Base-by-base conservation (phyloP, 257 asterid genomes). In the Hygrophila difformis region DNA sequence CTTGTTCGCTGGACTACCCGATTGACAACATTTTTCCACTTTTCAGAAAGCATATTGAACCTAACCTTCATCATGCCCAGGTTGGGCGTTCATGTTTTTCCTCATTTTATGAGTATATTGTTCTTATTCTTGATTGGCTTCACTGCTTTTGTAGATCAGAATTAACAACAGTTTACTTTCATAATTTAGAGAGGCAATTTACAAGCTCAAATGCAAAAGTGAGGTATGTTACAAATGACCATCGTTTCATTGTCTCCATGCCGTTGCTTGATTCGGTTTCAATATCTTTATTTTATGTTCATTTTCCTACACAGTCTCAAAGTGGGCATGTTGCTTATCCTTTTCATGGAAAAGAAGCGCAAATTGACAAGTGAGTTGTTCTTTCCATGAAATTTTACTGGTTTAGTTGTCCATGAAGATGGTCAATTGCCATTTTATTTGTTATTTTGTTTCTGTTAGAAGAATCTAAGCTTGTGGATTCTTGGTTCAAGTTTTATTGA, bases 21-120 rank as follows among this genome's bases (percentile, higher is more conserved):
- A 91, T 91, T 55, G 99, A 91, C 83, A 91, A 96, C 77, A 91
- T 91, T 67, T 91, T 91, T 70, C 99, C 99, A 26, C 85, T 86
- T 65, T 91, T 91, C 61, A 76, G 96, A 62, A 91, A 78, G 72
- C 89, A 86, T 61, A 91, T 91, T 44, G 99, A 91, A 72, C 96
- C 99, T 1, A 96, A 91, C 57, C 96, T 91, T 70, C 99, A 86
- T 72, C 99, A 91, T 59, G 99, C 99, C 11, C 99, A 91, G 88
- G 98, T 86, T 60, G 42, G 40, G 56, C 45, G 37, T 60, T 55
- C 46, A 36, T 21, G 53, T 38, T 50, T 51, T 34, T 51, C 53
- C 13, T 53, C 35, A 33, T 61, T 48, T 63, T 28, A 12, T 47
- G 44, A 18, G 20, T 38, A 36, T 59, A 50, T 57, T 35, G 56